Base-by-base conservation (phyloP, 73 alveolate species). In the Breviolum minutum region DNA sequence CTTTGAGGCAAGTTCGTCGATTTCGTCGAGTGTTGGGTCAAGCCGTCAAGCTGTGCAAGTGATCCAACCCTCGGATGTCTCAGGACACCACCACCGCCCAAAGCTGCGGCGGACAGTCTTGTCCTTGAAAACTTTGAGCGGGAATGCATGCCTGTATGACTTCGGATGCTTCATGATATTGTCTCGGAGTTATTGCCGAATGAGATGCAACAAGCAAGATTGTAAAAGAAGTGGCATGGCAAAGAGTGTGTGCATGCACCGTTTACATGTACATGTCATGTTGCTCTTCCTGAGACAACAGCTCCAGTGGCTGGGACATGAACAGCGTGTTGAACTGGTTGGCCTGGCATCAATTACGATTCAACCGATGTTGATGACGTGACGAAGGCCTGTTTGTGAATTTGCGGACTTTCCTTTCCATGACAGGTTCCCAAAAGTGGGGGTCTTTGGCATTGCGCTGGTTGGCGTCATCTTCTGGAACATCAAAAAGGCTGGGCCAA, bases 381-480 rank as follows among this genome's bases (percentile, higher is more conserved):
- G 77, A 68, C n/a, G 77, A 11, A 40, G 84, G 40, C 27, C 84
- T 74, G 12, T 16, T 20, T 14, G 2, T 13, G 84, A 74, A 74
- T 20, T 16, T 40, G 22, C 29, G 54, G 54, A 40, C 54, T 40
- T 24, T 22, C 14, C 54, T 29, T 68, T 26, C 22, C 95, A 8
- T 16, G 74, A 14, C 77, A 90, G 96, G 96, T 90, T 90, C 85
- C 96, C 96, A 12, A 90, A 90, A 74, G 87, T 90, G 76, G 96
- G 96, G 30, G 96, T 90, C 87, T 90, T 90, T 63, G 96, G 96
- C 96, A 90, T 90, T 11, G 96, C 96, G n/a, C 74, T 90, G 77
- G 60, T 90, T n/a, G 96, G 96, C 26, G 96, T 90, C 63, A 90
- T 90, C 96, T 90, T 90, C 87, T 90, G 96, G 96, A 90, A 90